Conservation (phyloP, 345 rosid species). For the Eucalyptus camaldulensis region DNA sequence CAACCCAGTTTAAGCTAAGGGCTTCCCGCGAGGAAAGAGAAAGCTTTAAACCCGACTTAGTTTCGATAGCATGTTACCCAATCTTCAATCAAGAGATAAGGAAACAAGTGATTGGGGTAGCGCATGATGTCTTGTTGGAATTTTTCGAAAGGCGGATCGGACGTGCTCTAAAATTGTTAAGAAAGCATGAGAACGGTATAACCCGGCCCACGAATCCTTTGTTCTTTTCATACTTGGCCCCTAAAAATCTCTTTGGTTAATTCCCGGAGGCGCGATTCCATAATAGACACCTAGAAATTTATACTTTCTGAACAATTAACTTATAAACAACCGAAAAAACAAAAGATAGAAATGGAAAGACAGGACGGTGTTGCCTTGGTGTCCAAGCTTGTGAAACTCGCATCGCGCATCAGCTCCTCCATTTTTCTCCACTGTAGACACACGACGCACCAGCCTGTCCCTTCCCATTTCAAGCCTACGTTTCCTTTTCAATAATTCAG, state of each 20-base stretch:
- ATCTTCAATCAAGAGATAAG: not conserved
- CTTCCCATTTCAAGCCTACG: not conserved
- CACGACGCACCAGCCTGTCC: not conserved
- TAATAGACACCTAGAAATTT: not conserved
- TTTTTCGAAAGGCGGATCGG: not conserved
- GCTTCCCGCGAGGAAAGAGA: not conserved
- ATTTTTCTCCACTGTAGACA: not conserved
- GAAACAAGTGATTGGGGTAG: not conserved
- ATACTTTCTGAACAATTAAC: not conserved
- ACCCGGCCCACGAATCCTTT: not conserved
- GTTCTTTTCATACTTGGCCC: not conserved
- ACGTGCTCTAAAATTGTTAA: not conserved
- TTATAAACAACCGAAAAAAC: not conserved
- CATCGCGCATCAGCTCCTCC: not conserved
- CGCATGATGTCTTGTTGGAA: not conserved
- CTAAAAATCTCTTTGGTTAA: not conserved
- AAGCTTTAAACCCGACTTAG: not conserved
- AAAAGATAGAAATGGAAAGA: not conserved
- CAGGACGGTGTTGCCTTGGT: not conserved
- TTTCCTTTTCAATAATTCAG: not conserved
- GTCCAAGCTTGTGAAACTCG: not conserved
- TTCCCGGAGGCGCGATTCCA: not conserved
- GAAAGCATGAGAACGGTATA: not conserved
- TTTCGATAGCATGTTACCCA: not conserved
- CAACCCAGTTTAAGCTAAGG: not conserved